These are phyloP conservation scores for Puccinia brachypodii DNA, from an alignment of 1,284 basidiomycete genomes.

Conservation along the genomic window DNA sequence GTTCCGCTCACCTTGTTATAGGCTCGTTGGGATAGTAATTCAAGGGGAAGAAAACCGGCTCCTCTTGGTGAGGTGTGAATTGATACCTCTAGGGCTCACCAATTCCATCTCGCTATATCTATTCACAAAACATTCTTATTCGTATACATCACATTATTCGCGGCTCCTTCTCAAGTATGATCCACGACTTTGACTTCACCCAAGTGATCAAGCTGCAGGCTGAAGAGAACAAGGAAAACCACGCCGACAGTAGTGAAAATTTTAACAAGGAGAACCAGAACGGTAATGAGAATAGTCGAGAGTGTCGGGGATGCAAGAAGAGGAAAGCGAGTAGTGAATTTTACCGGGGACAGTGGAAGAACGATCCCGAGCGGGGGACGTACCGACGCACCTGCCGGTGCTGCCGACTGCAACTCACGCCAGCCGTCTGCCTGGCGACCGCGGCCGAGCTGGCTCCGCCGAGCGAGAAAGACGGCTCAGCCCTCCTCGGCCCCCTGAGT, in stretches of 20 bases:
- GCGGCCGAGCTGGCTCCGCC: background rate
- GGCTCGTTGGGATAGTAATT: background rate
- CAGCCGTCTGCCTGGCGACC: background rate
- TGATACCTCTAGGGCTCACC: background rate
- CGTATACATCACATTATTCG: background rate
- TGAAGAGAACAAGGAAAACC: background rate
- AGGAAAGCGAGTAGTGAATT: background rate
- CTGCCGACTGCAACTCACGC: background rate
- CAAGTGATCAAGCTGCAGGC: background rate
- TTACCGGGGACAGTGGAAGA: background rate
- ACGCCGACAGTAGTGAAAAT: too few relatives aligned
- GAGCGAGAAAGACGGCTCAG: background rate
- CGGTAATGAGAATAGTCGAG: background rate
- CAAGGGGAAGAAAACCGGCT: background rate
- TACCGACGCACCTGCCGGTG: slow-evolving; percentile 2
- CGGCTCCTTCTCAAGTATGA: background rate
- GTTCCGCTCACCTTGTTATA: background rate
- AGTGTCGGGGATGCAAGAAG: slow-evolving; percentile 10
- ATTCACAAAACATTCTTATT: background rate
- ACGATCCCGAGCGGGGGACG: background rate
- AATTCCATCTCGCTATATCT: background rate
- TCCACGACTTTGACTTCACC: background rate
- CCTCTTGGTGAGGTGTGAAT: background rate
- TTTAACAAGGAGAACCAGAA: slow-evolving; percentile 7
- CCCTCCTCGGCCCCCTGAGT: background rate